A percentile compares a stretch with the other conserved stretches of the same genome.
Conservation (phyloP, 257 asterid species). For the Verbascum thapsus region DNA sequence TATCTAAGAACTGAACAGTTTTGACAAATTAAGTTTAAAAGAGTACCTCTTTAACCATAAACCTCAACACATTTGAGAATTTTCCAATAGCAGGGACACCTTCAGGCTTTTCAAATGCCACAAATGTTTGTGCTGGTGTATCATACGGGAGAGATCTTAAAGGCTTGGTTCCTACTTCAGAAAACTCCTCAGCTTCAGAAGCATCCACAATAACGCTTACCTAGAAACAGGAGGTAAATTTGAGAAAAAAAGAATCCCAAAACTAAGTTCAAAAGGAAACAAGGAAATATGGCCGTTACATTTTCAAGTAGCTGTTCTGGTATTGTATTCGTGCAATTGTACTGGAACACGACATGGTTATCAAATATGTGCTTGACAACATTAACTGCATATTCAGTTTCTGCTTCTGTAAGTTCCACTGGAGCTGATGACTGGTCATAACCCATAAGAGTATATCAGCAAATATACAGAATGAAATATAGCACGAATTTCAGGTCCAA, state of each 20-base stretch:
- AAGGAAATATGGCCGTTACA: constrained; percentile 41
- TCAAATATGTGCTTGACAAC: constrained; percentile 96
- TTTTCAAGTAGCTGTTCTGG: constrained; percentile 94
- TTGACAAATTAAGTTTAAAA: constrained; percentile 14
- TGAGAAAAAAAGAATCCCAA: constrained; percentile 16
- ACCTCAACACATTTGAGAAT: constrained; percentile 81
- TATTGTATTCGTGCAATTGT: constrained; percentile 95
- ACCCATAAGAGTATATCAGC: constrained; percentile 28
- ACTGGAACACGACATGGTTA: constrained; percentile 87
- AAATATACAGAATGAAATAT: constrained; percentile 24
- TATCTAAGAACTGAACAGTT: not conserved
- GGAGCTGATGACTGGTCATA: constrained; percentile 84
- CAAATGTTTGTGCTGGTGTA: constrained; percentile 89
- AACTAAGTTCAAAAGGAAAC: constrained; percentile 8
- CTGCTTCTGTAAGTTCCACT: constrained; percentile 99
- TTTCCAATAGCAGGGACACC: constrained; percentile 89
- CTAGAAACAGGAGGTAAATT: constrained; percentile 44
- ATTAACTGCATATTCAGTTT: constrained; percentile 96
- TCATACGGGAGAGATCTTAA: constrained; percentile 84
- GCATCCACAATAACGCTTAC: constrained; percentile 92
- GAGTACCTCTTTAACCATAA: constrained; percentile 89
- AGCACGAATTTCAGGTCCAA: not conserved
- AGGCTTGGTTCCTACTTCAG: constrained; percentile 85
- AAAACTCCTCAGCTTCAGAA: constrained; percentile 94
- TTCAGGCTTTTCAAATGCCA: constrained; percentile 95